Evolutionary conservation across 2,329 filamentous ascomycete species (phyloP), one percentile per base, ranked within the genome.

Genomic region (Parastagonospora avenae): DNA sequence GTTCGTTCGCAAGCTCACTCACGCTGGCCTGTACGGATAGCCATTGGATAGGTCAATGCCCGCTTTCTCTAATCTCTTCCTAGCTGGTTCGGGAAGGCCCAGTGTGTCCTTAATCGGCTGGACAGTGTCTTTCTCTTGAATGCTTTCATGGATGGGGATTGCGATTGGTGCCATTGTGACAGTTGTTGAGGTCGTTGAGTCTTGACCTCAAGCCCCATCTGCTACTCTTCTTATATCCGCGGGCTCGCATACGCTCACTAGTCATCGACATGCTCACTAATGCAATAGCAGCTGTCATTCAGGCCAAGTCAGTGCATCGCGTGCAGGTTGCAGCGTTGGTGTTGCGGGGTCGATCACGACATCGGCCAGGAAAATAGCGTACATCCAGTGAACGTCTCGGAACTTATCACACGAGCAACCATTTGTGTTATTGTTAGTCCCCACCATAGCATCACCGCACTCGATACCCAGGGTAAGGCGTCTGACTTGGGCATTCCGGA

Each of bases 31-130:
- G 61, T 90, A 90, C 0, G 88, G 88, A 57, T 91, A 91, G 0
- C 88, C 88, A 1, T 83, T 74, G 1, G 85, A 87, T 2, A 91
- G 77, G 64, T 91, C 86, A 46, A 91, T 81, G 1, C 85, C 87
- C 0, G 85, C 86, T 54, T 88, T 89, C 59, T 85, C 82, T 0
- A 91, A 77, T 4, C 88, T 80, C 42, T 79, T 75, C 1, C 80
- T 78, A 1, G 87, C 76, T 1, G 81, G 61, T 8, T 78, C 78
- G 2, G 88, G 88, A 6, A 91, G 76, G 1, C 78, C 79, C 1
- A 91, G 77, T 0, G 75, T 85, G 64, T 90, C 86, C 62, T 89
- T 90, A 55, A 74, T 79, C 0, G 82, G 87, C 52, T 81, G 73
- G 6, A 80, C 82, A 11, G 85, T 82, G 65, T 91, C 88, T 33